Conservation (phyloP, 768 basidiomycete species). For the Lentinula sp. region DNA sequence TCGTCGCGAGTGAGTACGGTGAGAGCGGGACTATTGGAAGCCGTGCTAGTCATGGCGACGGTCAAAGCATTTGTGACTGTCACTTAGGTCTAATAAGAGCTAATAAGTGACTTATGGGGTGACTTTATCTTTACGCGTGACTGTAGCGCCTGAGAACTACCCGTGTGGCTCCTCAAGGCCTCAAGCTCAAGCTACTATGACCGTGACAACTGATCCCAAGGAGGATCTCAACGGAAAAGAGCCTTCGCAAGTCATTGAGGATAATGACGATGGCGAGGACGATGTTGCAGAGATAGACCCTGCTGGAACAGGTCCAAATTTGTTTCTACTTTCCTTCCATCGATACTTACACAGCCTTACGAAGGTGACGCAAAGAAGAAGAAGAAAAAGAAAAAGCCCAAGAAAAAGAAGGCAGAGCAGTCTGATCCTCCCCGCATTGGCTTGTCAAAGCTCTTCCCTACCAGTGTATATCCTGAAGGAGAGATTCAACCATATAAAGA, state of each 20-base stretch:
- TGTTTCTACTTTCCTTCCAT: background rate
- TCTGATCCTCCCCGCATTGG: constrained; percentile 90
- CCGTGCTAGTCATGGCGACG: constrained; percentile 16
- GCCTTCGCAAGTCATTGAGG: constrained; percentile 7
- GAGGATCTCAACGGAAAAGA: background rate
- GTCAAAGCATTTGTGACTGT: background rate
- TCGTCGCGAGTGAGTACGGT: constrained; percentile 48
- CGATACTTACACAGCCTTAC: background rate
- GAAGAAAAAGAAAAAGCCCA: constrained; percentile 93
- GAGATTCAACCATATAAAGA: constrained; percentile 88
- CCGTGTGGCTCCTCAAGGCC: no score
- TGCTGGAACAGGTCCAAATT: background rate
- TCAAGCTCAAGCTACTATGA: constrained; percentile 4
- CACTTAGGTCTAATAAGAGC: background rate
- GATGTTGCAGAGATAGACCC: constrained; percentile 8
- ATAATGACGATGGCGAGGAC: constrained; percentile 12
- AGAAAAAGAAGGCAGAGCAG: constrained; percentile 79
- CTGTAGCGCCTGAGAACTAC: no score
- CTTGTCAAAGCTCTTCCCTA: constrained; percentile 81
- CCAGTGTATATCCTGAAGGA: constrained; percentile 86
- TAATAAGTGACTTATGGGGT: background rate
- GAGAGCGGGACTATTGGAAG: constrained; percentile 1
- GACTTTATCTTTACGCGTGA: background rate
- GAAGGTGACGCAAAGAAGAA: constrained; percentile 64
- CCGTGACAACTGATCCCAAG: constrained; percentile 7